A percentile compares a stretch with the other conserved stretches of the same genome.
Evolutionary conservation across 1,139 yeast genomes (phyloP).

Genomic region (Saccharomyces hybrid): DNA sequence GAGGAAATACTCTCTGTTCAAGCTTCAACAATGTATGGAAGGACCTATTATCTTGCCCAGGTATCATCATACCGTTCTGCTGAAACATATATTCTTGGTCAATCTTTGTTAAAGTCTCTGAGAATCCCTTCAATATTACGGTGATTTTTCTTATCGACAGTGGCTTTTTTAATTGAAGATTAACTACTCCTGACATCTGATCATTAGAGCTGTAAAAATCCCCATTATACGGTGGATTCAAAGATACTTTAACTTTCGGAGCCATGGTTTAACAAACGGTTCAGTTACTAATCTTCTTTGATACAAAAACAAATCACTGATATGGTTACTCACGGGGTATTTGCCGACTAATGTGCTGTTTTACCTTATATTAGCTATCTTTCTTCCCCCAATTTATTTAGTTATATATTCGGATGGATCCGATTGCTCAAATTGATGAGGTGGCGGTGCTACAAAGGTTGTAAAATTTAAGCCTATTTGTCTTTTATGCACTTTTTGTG

Average conservation of each 20-base stretch:
- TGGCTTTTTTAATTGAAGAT: slow-evolving; percentile 17
- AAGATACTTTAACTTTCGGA: slow-evolving; percentile 15
- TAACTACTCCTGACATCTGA: slow-evolving; percentile 21
- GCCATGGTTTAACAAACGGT: slow-evolving; percentile 14
- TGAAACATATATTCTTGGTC: slow-evolving; percentile 18
- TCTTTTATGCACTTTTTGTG: background rate
- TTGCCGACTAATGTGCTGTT: background rate
- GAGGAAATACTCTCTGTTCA: slow-evolving; percentile 26
- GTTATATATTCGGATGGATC: background rate
- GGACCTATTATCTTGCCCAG: slow-evolving; percentile 23
- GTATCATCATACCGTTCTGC: slow-evolving; percentile 21
- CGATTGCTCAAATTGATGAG: background rate
- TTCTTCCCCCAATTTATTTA: background rate
- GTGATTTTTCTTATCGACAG: slow-evolving; percentile 22
- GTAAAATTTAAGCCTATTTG: background rate
- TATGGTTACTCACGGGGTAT: background rate
- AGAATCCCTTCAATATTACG: slow-evolving; percentile 23
- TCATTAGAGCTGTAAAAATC: slow-evolving; percentile 25
- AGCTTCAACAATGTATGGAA: slow-evolving; percentile 19
- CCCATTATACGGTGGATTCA: slow-evolving; percentile 26
- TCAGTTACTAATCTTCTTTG: background rate
- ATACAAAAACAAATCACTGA: background rate
- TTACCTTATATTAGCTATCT: background rate
- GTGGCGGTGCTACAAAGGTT: background rate
- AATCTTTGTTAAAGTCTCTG: slow-evolving; percentile 24